A percentile compares a stretch with the other conserved stretches of the same genome.
Conservation (phyloP, 352 stramenopile species). For the Phytophthora niederhauseri region DNA sequence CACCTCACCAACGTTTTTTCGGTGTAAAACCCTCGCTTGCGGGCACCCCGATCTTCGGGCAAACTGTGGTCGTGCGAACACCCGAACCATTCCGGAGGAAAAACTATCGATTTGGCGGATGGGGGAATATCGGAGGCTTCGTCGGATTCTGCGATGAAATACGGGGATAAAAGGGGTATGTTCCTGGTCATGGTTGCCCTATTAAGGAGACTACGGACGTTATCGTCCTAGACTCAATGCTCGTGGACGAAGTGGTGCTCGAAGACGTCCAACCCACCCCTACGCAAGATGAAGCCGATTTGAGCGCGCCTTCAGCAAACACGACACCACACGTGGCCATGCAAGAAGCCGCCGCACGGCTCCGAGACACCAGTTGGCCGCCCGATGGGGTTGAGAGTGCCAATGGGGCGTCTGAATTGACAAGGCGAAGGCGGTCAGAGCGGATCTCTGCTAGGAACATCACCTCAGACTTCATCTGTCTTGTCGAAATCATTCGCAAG, state of each 20-base stretch:
- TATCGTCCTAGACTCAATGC: not conserved
- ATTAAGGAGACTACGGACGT: not conserved
- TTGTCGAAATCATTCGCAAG: not conserved
- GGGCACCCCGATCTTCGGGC: not conserved
- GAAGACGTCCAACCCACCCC: no score
- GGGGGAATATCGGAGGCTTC: not conserved
- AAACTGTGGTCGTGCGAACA: not conserved
- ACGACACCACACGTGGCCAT: no score
- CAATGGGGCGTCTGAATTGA: not conserved
- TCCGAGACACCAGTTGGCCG: no score
- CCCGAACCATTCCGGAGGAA: slow-evolving; percentile 7
- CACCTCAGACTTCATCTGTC: not conserved
- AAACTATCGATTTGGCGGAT: not conserved
- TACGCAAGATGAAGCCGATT: no score
- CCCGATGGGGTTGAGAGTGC: not conserved
- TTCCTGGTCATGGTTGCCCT: not conserved
- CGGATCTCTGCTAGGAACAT: not conserved
- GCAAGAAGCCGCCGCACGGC: no score
- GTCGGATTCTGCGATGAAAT: not conserved
- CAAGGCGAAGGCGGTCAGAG: not conserved
- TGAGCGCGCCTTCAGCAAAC: no score
- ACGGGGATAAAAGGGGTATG: not conserved
- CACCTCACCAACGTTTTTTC: slow-evolving; percentile 6
- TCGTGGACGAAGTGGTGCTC: no score
- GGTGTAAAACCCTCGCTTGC: not conserved